Conservation (phyloP, 2,329 filamentous ascomycete genomes). For the Kalmusia sp. region DNA sequence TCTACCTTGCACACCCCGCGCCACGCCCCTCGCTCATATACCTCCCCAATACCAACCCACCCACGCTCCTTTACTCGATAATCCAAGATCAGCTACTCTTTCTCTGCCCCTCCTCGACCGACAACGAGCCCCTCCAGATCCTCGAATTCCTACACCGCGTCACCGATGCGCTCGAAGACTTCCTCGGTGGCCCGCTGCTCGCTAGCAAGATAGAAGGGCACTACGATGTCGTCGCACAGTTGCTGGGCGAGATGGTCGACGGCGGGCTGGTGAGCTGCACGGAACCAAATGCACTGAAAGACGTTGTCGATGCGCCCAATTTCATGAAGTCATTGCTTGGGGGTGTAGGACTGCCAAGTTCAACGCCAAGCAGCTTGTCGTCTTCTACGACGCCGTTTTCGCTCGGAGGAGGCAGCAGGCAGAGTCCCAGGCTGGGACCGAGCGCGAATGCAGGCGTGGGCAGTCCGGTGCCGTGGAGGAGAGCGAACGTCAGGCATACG, state of each 20-base stretch:
- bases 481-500: conserved; percentile 91
- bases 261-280: conserved; percentile 87
- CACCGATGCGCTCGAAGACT: conserved; percentile 92
- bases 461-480: conserved; percentile 80
- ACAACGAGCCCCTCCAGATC: conserved; percentile 86
- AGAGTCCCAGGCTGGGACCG: conserved; percentile 30
- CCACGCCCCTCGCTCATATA: conserved; percentile 89
- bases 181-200: conserved; percentile 85
- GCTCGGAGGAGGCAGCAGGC: conserved; percentile 25
- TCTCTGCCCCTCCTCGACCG: conserved; percentile 81
- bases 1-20: conserved; percentile 82
- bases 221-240: conserved; percentile 93
- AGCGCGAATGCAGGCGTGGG: conserved; percentile 30
- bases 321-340: conserved; percentile 89
- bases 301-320: conserved; percentile 90
- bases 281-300: conserved; percentile 89
- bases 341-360: conserved; percentile 78
- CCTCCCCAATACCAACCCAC: conserved; percentile 79
- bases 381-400: conserved; percentile 39
- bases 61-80: conserved; percentile 87
- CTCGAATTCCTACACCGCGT: conserved; percentile 95
- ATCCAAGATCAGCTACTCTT: conserved; percentile 88
- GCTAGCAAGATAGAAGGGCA: conserved; percentile 85
- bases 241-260: conserved; percentile 96
- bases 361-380: conserved; percentile 39